A percentile compares a stretch with the other conserved stretches of the same genome.
Conservation (phyloP, 345 rosid species). For the Salix caprea region DNA sequence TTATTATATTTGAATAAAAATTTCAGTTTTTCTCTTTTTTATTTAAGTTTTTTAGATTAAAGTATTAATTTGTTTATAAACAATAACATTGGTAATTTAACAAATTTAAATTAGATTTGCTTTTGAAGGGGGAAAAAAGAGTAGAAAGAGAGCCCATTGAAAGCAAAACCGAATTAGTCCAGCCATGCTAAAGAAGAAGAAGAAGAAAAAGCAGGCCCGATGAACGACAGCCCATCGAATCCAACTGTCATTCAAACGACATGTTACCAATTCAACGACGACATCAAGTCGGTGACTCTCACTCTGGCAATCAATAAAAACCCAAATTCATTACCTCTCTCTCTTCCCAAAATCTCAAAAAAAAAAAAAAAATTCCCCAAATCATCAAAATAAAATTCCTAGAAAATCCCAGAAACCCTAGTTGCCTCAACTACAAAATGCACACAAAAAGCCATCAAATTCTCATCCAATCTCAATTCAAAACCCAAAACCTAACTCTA, state of each 20-base stretch:
- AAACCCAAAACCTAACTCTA: slow-evolving; percentile 35
- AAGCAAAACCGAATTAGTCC: background rate
- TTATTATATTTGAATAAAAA: no score
- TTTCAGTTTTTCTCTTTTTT: no score
- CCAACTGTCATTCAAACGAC: background rate
- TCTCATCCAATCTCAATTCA: slow-evolving; percentile 41
- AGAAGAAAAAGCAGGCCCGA: background rate
- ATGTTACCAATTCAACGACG: background rate
- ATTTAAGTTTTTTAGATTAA: no score
- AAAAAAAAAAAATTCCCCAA: no score
- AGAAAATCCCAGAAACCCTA: background rate
- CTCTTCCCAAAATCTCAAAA: background rate
- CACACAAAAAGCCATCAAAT: slow-evolving; percentile 16
- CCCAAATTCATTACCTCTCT: background rate
- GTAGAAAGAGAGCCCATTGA: background rate
- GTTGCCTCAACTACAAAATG: background rate
- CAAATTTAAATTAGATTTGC: no score
- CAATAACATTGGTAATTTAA: no score
- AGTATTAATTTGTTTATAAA: no score
- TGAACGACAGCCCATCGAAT: background rate
- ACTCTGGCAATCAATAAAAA: background rate
- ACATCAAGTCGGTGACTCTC: background rate
- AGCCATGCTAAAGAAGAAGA: background rate
- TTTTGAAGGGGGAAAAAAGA: background rate
- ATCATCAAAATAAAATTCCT: background rate